Evolutionary conservation across 768 basidiomycete genomes (phyloP).

Genomic region (Ramaria sp.): DNA sequence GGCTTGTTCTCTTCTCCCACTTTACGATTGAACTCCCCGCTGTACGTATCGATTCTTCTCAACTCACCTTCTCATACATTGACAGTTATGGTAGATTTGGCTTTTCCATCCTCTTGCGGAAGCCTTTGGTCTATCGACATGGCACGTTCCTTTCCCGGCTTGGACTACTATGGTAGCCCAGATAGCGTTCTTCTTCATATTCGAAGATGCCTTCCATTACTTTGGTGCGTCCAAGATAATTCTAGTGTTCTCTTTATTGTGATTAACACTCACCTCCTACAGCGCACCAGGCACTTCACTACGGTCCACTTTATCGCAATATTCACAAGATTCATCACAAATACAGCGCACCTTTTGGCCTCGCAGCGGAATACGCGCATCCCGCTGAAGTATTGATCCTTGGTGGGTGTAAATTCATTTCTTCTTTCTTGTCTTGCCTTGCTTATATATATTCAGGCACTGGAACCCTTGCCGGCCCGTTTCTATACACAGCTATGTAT

Average conservation of each 20-base stretch:
- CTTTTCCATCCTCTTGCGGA: constrained; percentile 88
- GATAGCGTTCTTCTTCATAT: constrained; percentile 82
- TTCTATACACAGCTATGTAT: constrained; percentile 73
- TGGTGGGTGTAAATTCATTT: constrained; percentile 26
- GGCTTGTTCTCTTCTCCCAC: constrained; percentile 86
- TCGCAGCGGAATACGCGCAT: constrained; percentile 97
- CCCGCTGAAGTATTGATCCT: constrained; percentile 94
- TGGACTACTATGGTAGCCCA: constrained; percentile 62
- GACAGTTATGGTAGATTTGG: constrained; percentile 49
- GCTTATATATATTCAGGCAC: constrained; percentile 20
- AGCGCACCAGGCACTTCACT: constrained; percentile 89
- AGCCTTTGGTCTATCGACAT: constrained; percentile 79
- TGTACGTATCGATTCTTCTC: constrained; percentile 31
- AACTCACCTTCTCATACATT: not conserved
- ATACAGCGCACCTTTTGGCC: constrained; percentile 92
- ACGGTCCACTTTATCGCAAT: constrained; percentile 73
- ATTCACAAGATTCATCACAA: constrained; percentile 98
- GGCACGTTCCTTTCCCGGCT: constrained; percentile 85
- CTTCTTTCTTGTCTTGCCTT: not conserved
- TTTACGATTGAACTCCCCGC: constrained; percentile 91
- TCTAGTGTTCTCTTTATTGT: not conserved
- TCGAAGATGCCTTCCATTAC: constrained; percentile 95
- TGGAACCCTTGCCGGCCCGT: constrained; percentile 82
- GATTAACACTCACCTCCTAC: constrained; percentile 8
- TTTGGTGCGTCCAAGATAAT: constrained; percentile 36